These are phyloP conservation scores for Phytopythium chamaehyphon DNA, from an alignment of 352 stramenopile species.

Conservation along the genomic window DNA sequence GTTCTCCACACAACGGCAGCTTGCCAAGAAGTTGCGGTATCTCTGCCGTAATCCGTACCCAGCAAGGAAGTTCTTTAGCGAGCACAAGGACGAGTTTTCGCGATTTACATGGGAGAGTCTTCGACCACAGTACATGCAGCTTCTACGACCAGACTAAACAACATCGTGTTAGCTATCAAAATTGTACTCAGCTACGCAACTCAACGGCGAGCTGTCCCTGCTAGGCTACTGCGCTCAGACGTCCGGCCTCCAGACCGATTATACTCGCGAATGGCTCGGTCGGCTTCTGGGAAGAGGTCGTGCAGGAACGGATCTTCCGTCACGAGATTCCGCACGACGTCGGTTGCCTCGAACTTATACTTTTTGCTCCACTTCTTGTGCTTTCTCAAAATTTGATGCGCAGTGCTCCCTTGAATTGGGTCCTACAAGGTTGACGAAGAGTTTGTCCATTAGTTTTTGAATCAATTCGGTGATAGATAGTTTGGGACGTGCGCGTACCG, in stretches of 20 bases:
- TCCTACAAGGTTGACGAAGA: conserved; percentile 29
- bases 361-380: conserved; percentile 88
- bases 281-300: conserved; percentile 47
- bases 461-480: too few relatives aligned
- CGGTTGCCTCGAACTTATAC: conserved; percentile 49
- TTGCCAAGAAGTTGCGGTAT: conserved; percentile 43
- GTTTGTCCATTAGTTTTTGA: too few relatives aligned
- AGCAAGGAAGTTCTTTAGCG: conserved; percentile 12
- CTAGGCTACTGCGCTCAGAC: conserved; percentile 5
- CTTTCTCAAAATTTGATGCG: conserved; percentile 82
- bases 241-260: conserved; percentile 2
- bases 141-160: conserved; percentile 12
- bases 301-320: conserved; percentile 74
- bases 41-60: conserved; percentile 23
- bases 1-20: conserved; percentile 41
- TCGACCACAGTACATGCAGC: conserved; percentile 15
- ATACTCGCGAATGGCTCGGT: conserved; percentile 55
- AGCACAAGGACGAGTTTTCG: conserved; percentile 14
- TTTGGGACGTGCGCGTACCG: too few relatives aligned
- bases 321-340: conserved; percentile 33
- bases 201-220: not conserved
- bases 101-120: conserved; percentile 27
- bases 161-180: not conserved
- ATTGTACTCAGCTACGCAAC: not conserved
- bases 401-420: conserved; percentile 56